Percentiles rank a stretch among this genome's conserved stretches.
These are phyloP conservation scores for Colletotrichum sp. DNA, from an alignment of 2,329 filamentous ascomycete genomes.

Conservation along the genomic window DNA sequence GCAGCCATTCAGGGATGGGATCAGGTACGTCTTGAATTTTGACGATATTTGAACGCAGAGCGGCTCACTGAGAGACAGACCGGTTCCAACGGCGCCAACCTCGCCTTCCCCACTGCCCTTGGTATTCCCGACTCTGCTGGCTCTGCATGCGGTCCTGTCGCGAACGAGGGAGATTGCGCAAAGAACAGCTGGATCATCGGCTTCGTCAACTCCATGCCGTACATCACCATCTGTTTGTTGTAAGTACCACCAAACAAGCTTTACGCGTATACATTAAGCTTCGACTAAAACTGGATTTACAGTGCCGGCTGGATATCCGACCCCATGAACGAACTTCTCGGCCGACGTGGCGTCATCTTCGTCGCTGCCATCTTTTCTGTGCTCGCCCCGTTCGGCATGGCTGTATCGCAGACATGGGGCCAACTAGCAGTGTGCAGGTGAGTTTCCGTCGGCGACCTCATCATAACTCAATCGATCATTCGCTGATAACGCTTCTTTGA, in stretches of 20 bases:
- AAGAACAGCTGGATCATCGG: slow-evolving; percentile 66
- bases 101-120: slow-evolving; percentile 48
- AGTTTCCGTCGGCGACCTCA: slow-evolving; percentile 14
- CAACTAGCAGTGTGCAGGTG: slow-evolving; percentile 62
- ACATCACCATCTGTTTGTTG: slow-evolving; percentile 47
- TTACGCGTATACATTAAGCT: background rate
- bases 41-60: background rate
- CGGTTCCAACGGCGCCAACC: slow-evolving; percentile 52
- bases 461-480: background rate
- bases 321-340: slow-evolving; percentile 61
- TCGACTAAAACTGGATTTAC: background rate
- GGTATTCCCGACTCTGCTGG: slow-evolving; percentile 42
- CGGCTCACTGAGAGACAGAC: slow-evolving; percentile 29
- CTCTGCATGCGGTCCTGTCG: slow-evolving; percentile 33
- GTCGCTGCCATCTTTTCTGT: slow-evolving; percentile 66
- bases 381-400: slow-evolving; percentile 65
- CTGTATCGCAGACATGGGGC: slow-evolving; percentile 61
- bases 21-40: slow-evolving; percentile 31
- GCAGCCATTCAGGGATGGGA: slow-evolving; percentile 58
- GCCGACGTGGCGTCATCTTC: slow-evolving; percentile 70
- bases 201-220: slow-evolving; percentile 58
- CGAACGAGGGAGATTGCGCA: slow-evolving; percentile 39
- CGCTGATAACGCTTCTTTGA: background rate
- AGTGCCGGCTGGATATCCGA: slow-evolving; percentile 67
- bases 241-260: slow-evolving; percentile 27